Evolutionary conservation across 2,329 filamentous ascomycete species (phyloP).

Genomic region (Epichloe coenophiala): DNA sequence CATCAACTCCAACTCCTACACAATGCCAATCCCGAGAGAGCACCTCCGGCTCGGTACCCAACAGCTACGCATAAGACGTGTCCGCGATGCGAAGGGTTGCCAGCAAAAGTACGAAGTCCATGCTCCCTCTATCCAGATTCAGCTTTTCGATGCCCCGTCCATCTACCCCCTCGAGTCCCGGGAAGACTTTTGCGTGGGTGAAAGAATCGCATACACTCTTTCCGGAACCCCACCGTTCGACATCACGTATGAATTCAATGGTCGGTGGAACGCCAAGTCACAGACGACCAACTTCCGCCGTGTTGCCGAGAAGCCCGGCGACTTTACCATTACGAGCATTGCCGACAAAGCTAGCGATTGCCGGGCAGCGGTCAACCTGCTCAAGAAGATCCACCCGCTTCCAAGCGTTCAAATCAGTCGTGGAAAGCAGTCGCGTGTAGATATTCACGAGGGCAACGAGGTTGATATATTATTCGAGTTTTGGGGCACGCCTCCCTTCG

Average conservation of each 20-base stretch:
- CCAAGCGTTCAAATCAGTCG: constrained; percentile 83
- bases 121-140: constrained; percentile 70
- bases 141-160: constrained; percentile 83
- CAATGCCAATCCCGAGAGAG: constrained; percentile 72
- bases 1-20: constrained; percentile 60
- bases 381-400: constrained; percentile 79
- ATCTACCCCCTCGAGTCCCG: constrained; percentile 79
- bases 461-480: constrained; percentile 93
- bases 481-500: constrained; percentile 88
- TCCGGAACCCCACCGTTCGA: constrained; percentile 87
- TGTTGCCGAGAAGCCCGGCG: constrained; percentile 80
- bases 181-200: constrained; percentile 86
- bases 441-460: constrained; percentile 93
- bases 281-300: constrained; percentile 77
- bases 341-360: constrained; percentile 84
- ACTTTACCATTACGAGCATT: constrained; percentile 75
- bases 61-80: constrained; percentile 75
- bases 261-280: constrained; percentile 65
- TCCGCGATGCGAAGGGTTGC: constrained; percentile 78
- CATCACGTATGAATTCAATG: constrained; percentile 82
- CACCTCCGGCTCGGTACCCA: constrained; percentile 82
- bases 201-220: constrained; percentile 83
- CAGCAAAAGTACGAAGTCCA: constrained; percentile 61
- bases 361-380: constrained; percentile 62
- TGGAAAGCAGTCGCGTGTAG: constrained; percentile 65